Conservation (phyloP, 75 land plant species). For the Picea sitchensis region DNA sequence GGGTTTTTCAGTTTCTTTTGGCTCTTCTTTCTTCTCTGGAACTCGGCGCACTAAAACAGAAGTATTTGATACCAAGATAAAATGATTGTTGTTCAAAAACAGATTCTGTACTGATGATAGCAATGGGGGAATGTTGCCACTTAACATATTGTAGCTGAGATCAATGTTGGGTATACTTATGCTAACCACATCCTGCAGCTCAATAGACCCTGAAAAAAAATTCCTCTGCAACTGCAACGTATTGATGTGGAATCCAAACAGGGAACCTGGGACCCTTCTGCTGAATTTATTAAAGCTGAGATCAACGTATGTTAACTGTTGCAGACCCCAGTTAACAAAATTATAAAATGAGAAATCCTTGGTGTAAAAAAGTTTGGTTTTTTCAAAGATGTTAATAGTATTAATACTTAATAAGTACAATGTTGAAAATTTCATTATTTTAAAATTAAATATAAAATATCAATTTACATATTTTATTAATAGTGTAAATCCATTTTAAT, state of each 20-base stretch:
- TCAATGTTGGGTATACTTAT: slow-evolving; percentile 44
- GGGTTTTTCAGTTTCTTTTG: too few relatives aligned
- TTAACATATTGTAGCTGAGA: slow-evolving; percentile 63
- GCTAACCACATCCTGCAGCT: slow-evolving; percentile 25
- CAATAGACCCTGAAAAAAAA: slow-evolving; percentile 44
- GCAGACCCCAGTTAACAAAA: background rate
- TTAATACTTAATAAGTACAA: too few relatives aligned
- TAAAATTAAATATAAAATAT: too few relatives aligned
- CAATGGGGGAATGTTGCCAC: slow-evolving; percentile 46
- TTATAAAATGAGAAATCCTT: too few relatives aligned
- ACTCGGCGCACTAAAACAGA: too few relatives aligned
- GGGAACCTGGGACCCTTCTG: slow-evolving; percentile 44
- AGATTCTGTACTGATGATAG: slow-evolving; percentile 58
- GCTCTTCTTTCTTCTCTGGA: too few relatives aligned
- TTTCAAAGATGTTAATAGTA: too few relatives aligned
- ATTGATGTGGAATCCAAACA: slow-evolving; percentile 48
- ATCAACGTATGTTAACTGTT: slow-evolving; percentile 52
- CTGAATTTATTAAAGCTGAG: slow-evolving; percentile 65
- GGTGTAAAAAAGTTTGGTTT: too few relatives aligned
- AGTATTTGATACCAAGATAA: slow-evolving; percentile 27
- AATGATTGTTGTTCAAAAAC: slow-evolving; percentile 75
- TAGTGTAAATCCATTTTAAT: too few relatives aligned
- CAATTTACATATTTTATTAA: too few relatives aligned
- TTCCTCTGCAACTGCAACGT: slow-evolving; percentile 66
- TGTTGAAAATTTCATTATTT: too few relatives aligned